Conservation (phyloP, 192 early-diverging fungal species). For the Umbelopsis vinacea region DNA sequence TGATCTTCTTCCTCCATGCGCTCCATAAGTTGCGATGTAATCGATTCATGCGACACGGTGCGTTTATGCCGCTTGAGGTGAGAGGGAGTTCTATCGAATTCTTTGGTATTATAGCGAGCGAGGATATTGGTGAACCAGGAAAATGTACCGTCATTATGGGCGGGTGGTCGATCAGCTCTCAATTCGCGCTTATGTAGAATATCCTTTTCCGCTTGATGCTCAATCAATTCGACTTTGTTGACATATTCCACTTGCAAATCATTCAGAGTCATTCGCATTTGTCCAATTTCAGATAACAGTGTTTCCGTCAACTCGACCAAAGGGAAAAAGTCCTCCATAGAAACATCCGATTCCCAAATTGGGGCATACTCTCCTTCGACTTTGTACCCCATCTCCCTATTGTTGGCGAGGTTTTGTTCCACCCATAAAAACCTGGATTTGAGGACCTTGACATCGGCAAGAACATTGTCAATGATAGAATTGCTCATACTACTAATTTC, state of each 20-base stretch:
- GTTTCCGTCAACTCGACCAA: slow-evolving; percentile 48
- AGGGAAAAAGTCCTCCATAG: slow-evolving; percentile 54
- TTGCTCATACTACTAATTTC: slow-evolving; percentile 60
- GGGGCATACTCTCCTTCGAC: slow-evolving; percentile 33
- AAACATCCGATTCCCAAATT: slow-evolving; percentile 28
- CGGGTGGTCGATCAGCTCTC: background rate
- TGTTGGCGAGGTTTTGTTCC: slow-evolving; percentile 20
- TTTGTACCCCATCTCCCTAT: slow-evolving; percentile 25
- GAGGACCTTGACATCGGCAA: slow-evolving; percentile 51
- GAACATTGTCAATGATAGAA: slow-evolving; percentile 54
- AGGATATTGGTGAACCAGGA: slow-evolving; percentile 81
- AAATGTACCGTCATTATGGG: slow-evolving; percentile 48
- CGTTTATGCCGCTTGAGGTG: slow-evolving; percentile 7
- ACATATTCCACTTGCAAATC: slow-evolving; percentile 65
- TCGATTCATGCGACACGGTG: slow-evolving; percentile 22
- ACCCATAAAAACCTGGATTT: slow-evolving; percentile 53
- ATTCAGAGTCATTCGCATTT: slow-evolving; percentile 58
- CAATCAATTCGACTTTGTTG: slow-evolving; percentile 54
- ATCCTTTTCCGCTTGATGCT: slow-evolving; percentile 48
- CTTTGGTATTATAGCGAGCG: slow-evolving; percentile 9
- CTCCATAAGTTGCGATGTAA: slow-evolving; percentile 21
- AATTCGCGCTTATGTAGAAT: slow-evolving; percentile 31
- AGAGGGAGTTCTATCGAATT: background rate
- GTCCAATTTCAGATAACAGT: slow-evolving; percentile 53
- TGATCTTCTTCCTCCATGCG: background rate